Conservation (phyloP, 768 basidiomycete genomes). For the Pisolithus albus region DNA sequence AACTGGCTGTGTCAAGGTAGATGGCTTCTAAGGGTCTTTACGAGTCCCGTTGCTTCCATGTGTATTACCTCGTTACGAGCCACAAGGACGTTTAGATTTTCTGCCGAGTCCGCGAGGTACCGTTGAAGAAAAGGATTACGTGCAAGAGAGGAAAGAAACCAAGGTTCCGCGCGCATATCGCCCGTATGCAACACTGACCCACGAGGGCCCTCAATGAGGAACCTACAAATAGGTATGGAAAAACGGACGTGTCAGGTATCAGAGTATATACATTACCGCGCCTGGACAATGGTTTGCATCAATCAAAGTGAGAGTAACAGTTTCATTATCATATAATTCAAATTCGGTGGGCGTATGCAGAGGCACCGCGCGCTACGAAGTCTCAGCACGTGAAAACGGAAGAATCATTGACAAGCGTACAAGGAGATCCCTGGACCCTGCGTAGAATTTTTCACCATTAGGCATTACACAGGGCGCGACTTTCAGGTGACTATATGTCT, state of each 20-base stretch:
- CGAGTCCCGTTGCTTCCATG: conserved; percentile 19
- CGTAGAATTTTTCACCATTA: conserved; percentile 43
- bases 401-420: conserved; percentile 31
- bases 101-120: conserved; percentile 44
- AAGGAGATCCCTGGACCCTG: conserved; percentile 60
- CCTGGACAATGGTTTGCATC: conserved; percentile 97
- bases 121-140: conserved; percentile 68
- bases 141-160: conserved; percentile 61
- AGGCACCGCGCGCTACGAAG: conserved; percentile 46
- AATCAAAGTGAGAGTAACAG: conserved; percentile 68
- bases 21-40: conserved; percentile 68
- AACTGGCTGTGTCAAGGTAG: conserved; percentile 74
- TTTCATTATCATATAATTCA: conserved; percentile 48
- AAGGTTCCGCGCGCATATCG: conserved; percentile 84
- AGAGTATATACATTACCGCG: conserved; percentile 68
- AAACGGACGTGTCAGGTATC: not conserved
- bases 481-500: conserved; percentile 65
- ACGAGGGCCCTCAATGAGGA: conserved; percentile 64
- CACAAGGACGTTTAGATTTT: conserved; percentile 19
- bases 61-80: conserved; percentile 19
- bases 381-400: not conserved
- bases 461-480: conserved; percentile 41
- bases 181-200: conserved; percentile 86
- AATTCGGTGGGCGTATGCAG: conserved; percentile 58
- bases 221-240: conserved; percentile 44